Conservation (phyloP, 2,329 filamentous ascomycete genomes). For the Eutypa lata region DNA sequence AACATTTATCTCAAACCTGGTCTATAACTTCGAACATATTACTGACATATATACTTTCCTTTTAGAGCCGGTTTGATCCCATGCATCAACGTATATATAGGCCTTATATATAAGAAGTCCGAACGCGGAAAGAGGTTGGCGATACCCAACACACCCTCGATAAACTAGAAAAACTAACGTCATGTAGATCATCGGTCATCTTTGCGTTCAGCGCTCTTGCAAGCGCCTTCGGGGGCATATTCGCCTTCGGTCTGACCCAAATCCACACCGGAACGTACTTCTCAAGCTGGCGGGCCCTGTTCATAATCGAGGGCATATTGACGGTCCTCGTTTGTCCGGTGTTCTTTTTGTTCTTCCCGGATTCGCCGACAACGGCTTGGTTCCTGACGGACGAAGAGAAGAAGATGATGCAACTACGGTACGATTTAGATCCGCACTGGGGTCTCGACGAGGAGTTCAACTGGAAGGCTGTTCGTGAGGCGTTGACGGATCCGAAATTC, state of each 20-base stretch:
- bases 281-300: conserved; percentile 36
- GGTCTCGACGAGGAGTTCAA: conserved; percentile 22
- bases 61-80: conserved; percentile 34
- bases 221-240: conserved; percentile 40
- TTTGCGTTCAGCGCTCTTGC: conserved; percentile 38
- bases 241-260: conserved; percentile 37
- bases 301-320: conserved; percentile 37
- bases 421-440: conserved; percentile 23
- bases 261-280: conserved; percentile 28
- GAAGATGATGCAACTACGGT: conserved; percentile 22
- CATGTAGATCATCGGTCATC: conserved; percentile 32
- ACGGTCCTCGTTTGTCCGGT: conserved; percentile 33
- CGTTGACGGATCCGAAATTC: conserved; percentile 29
- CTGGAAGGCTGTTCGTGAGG: conserved; percentile 18
- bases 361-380: conserved; percentile 25
- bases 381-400: conserved; percentile 24
- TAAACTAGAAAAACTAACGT: neutral
- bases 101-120: conserved; percentile 34
- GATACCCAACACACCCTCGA: neutral
- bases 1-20: too few species aligned
- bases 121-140: conserved; percentile 22
- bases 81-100: conserved; percentile 33
- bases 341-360: conserved; percentile 25
- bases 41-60: too few species aligned
- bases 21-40: too few species aligned